These are phyloP conservation scores for Funneliformis mosseae DNA, from an alignment of 192 early-diverging fungal genomes.

Conservation along the genomic window DNA sequence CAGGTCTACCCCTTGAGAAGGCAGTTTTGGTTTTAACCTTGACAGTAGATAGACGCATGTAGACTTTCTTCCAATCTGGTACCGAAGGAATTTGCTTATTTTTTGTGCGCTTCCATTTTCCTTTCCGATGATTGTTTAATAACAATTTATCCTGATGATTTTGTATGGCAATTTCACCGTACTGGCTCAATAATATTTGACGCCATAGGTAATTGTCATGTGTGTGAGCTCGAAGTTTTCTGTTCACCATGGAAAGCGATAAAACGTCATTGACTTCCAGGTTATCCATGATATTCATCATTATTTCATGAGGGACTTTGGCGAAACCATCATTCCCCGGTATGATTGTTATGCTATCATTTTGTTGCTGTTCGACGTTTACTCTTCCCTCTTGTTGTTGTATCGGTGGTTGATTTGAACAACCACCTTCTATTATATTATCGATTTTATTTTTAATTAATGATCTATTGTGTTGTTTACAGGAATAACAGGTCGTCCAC, in stretches of 20 bases:
- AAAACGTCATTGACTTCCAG: conserved; percentile 1
- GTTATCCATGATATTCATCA: conserved; percentile 18
- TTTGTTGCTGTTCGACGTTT: background rate
- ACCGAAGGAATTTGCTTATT: background rate
- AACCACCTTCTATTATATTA: background rate
- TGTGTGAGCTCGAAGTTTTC: conserved; percentile 9
- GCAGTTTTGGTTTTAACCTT: conserved; percentile 12
- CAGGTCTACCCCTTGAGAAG: background rate
- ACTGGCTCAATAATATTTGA: background rate
- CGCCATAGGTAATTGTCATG: conserved; percentile 13
- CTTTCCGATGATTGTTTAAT: background rate
- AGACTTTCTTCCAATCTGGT: conserved; percentile 1
- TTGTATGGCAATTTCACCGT: background rate
- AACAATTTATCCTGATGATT: background rate
- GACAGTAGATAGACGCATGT: background rate
- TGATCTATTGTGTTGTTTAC: background rate
- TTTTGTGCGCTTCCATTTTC: conserved; percentile 12
- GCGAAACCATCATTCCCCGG: background rate
- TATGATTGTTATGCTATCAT: background rate
- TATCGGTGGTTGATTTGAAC: background rate
- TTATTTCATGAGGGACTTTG: conserved; percentile 19
- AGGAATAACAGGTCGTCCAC: background rate
- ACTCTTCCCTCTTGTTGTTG: background rate
- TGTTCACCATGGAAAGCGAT: conserved; percentile 15
- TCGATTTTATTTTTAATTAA: background rate